A percentile compares a stretch with the other conserved stretches of the same genome.
These are phyloP conservation scores for Pseudogymnoascus sp. DNA, from an alignment of 2,329 filamentous ascomycete species.

Conservation along the genomic window DNA sequence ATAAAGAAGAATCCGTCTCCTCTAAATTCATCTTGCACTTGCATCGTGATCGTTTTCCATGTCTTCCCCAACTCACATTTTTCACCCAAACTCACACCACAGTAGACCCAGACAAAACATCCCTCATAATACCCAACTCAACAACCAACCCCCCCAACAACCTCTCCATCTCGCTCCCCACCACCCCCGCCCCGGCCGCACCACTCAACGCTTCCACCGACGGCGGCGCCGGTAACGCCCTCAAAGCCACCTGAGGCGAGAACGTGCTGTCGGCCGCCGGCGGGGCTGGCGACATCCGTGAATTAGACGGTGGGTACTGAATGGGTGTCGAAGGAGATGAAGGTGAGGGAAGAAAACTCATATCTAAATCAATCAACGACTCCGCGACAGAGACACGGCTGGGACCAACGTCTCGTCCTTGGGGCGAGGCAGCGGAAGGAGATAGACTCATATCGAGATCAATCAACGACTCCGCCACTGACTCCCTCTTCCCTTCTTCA, in stretches of 20 bases:
- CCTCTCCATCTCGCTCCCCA: conserved; percentile 20
- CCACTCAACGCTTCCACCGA: conserved; percentile 10
- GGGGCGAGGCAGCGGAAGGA: neutral
- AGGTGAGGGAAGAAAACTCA: no score
- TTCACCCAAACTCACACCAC: neutral
- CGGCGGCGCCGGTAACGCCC: conserved; percentile 19
- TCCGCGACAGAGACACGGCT: neutral
- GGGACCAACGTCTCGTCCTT: conserved; percentile 28
- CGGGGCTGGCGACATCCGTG: neutral
- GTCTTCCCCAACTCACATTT: no score
- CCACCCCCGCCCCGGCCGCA: conserved; percentile 15
- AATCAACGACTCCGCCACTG: neutral
- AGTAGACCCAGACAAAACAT: neutral
- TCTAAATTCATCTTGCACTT: neutral
- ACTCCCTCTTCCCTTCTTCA: no score
- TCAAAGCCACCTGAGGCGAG: no score
- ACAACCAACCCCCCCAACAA: conserved; percentile 16
- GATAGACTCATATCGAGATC: neutral
- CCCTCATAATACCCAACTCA: neutral
- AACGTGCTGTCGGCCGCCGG: conserved; percentile 23
- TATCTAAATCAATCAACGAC: neutral
- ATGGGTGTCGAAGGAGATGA: no score
- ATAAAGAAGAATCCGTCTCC: neutral
- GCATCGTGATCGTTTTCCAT: no score
- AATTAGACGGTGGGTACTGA: no score